A percentile compares a stretch with the other conserved stretches of the same genome.
These are phyloP conservation scores for Ceratobasidium sp. DNA, from an alignment of 1,284 basidiomycete genomes.

Conservation along the genomic window DNA sequence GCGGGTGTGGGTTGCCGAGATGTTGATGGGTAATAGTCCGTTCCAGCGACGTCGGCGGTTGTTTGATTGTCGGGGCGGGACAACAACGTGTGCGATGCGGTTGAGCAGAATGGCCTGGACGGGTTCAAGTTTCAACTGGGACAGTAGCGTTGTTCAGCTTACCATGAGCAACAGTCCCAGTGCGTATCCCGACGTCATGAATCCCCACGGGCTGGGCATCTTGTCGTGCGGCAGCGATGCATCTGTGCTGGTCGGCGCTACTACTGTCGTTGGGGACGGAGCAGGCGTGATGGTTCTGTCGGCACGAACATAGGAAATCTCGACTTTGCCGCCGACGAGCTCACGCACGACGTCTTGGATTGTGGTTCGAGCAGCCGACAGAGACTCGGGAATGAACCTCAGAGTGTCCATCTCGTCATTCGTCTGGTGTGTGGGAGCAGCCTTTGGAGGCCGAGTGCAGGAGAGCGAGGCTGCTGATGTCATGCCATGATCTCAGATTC, in stretches of 20 bases:
- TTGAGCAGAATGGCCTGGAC: conserved; percentile 69
- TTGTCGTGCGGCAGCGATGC: conserved; percentile 3
- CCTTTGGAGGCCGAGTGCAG: not conserved
- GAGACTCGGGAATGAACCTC: conserved; percentile 29
- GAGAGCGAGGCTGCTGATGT: conserved; percentile 26
- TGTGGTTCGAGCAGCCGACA: conserved; percentile 17
- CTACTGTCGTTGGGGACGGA: not conserved
- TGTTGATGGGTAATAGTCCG: conserved; percentile 64
- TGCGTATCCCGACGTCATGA: conserved; percentile 73
- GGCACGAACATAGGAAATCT: conserved; percentile 25
- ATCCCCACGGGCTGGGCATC: conserved; percentile 67
- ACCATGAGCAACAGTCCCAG: conserved; percentile 69
- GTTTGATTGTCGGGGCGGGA: conserved; percentile 60
- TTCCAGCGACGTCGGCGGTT: conserved; percentile 47
- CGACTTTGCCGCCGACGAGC: conserved; percentile 22
- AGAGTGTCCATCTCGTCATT: conserved; percentile 33
- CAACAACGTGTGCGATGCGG: conserved; percentile 75
- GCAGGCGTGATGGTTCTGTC: not conserved
- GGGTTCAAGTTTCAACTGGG: conserved; percentile 31
- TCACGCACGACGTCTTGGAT: conserved; percentile 19
- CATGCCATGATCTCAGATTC: not conserved
- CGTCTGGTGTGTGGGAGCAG: not conserved
- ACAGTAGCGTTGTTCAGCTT: conserved; percentile 44
- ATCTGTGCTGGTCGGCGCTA: not conserved
- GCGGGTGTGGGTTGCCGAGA: conserved; percentile 64